Evolutionary conservation across 2,329 filamentous ascomycete genomes (phyloP).

Genomic region (Ophiostoma sp.): DNA sequence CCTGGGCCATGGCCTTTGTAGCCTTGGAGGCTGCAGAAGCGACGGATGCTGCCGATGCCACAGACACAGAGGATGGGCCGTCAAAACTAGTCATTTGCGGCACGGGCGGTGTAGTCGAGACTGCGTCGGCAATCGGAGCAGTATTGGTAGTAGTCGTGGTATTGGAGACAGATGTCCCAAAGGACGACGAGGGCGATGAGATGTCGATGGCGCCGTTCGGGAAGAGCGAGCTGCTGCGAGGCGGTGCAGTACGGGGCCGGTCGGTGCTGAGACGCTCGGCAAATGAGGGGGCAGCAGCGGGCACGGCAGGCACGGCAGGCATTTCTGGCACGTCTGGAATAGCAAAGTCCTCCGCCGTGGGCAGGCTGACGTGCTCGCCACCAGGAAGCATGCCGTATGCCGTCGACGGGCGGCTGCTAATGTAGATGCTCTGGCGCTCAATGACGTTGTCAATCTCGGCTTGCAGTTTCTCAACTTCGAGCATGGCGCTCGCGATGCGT

Average conservation of each 20-base stretch:
- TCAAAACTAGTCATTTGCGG: background rate
- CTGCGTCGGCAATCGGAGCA: background rate
- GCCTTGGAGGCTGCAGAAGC: conserved; percentile 28
- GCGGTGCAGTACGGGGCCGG: conserved; percentile 36
- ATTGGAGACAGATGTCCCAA: background rate
- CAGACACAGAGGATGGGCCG: conserved; percentile 15
- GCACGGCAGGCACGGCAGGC: conserved; percentile 53
- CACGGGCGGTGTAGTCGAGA: background rate
- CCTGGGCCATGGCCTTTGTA: conserved; percentile 15
- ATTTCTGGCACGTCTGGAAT: conserved; percentile 35
- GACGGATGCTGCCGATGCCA: conserved; percentile 24
- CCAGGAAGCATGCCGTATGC: conserved; percentile 40
- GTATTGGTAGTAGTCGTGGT: background rate
- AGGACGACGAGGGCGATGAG: background rate
- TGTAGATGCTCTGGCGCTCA: conserved; percentile 56
- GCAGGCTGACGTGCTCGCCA: conserved; percentile 14
- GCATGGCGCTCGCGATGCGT: conserved; percentile 52
- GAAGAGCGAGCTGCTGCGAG: conserved; percentile 19
- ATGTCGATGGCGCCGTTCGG: background rate
- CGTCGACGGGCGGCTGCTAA: conserved; percentile 50
- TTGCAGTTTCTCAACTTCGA: conserved; percentile 55
- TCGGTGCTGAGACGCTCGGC: conserved; percentile 50
- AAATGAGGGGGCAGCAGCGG: conserved; percentile 54
- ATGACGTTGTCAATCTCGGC: conserved; percentile 56
- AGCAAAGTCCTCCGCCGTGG: background rate